Conservation (phyloP, 2,329 filamentous ascomycete genomes). For the Aspergillus ruber region DNA sequence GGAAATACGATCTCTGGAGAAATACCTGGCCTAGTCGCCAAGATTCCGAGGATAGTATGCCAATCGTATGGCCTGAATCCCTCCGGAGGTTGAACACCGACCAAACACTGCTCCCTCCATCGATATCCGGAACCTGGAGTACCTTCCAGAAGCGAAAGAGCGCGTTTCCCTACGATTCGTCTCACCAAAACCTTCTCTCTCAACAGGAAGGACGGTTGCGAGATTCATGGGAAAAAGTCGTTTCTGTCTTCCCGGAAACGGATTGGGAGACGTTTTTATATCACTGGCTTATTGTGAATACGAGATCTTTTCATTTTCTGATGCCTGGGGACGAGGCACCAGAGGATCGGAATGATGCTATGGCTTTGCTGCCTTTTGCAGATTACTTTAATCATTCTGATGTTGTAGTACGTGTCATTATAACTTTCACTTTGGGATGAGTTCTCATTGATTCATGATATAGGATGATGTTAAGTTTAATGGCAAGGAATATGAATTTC, state of each 20-base stretch:
- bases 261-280: conserved; percentile 45
- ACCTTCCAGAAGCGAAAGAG: conserved; percentile 14
- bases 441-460: neutral
- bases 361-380: conserved; percentile 41
- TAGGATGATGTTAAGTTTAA: conserved; percentile 37
- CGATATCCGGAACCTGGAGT: conserved; percentile 33
- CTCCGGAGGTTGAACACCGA: conserved; percentile 30
- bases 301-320: conserved; percentile 55
- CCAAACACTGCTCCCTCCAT: conserved; percentile 26
- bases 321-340: conserved; percentile 32
- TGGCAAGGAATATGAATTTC: conserved; percentile 28
- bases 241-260: conserved; percentile 37
- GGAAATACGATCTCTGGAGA: conserved; percentile 54
- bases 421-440: neutral
- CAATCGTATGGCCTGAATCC: conserved; percentile 47
- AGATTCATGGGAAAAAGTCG: conserved; percentile 45
- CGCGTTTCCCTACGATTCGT: conserved; percentile 23
- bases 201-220: conserved; percentile 51
- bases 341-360: conserved; percentile 38
- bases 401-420: conserved; percentile 27
- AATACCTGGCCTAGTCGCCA: conserved; percentile 58
- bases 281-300: conserved; percentile 57
- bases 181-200: conserved; percentile 30
- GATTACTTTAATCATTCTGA: conserved; percentile 45
- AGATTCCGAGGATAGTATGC: conserved; percentile 56